Evolutionary conservation across 2,329 filamentous ascomycete genomes (phyloP).

Genomic region (Emergomyces pasteurianus): DNA sequence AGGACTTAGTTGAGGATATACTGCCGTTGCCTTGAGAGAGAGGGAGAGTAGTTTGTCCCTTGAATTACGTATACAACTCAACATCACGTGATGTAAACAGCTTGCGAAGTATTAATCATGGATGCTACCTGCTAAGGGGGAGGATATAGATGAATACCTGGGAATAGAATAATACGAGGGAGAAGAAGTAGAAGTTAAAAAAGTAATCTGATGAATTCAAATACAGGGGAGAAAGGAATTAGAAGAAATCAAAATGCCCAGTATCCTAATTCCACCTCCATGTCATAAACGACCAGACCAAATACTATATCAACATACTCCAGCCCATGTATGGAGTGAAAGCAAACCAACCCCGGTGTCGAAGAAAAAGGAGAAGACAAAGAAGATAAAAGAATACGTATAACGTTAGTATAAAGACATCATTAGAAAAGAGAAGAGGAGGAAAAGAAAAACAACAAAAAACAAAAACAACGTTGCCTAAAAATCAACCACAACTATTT

Average conservation of each 20-base stretch:
- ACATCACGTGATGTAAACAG: not conserved
- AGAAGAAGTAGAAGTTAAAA: not conserved
- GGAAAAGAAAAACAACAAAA: not conserved
- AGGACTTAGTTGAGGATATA: not conserved
- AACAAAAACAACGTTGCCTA: not conserved
- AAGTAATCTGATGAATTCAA: not conserved
- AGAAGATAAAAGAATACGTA: not conserved
- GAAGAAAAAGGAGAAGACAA: not conserved
- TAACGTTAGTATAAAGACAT: not conserved
- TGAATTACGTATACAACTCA: not conserved
- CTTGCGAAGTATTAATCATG: too few species aligned
- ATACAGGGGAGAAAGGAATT: not conserved
- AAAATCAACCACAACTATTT: constrained; percentile 20
- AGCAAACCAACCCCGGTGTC: not conserved
- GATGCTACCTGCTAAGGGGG: not conserved
- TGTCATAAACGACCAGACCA: not conserved
- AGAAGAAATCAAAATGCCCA: not conserved
- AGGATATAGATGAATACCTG: not conserved
- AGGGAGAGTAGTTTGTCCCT: not conserved
- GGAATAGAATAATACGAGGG: not conserved
- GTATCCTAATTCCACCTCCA: not conserved
- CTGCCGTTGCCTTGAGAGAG: not conserved
- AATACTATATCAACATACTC: not conserved
- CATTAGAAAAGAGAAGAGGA: not conserved
- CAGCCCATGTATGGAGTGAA: not conserved